A percentile compares a stretch with the other conserved stretches of the same genome.
phyloP scores from a whole-genome alignment of 495 filamentous ascomycete genomes.

The Penicillium egyptiacum region DNA sequence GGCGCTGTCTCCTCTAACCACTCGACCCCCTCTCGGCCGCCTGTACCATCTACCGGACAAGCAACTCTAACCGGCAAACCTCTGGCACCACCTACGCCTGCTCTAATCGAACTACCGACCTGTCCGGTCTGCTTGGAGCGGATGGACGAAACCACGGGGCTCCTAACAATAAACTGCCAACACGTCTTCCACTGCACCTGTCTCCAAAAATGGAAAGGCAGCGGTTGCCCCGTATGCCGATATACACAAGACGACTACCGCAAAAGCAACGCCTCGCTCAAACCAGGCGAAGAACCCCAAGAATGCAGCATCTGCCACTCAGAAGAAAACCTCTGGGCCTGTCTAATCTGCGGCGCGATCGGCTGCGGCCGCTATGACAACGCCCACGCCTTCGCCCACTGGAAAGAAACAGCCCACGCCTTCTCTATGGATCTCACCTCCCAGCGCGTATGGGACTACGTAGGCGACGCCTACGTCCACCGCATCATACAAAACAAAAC shows the following conservation, averaged over 20 bases:
- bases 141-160: constrained; percentile 95
- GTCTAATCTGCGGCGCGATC: constrained; percentile 88
- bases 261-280: constrained; percentile 28
- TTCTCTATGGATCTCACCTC: constrained; percentile 91
- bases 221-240: constrained; percentile 90
- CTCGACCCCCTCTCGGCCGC: constrained; percentile 44
- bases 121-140: constrained; percentile 96
- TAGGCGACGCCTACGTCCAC: constrained; percentile 91
- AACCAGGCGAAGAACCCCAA: constrained; percentile 40
- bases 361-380: constrained; percentile 93
- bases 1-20: constrained; percentile 39
- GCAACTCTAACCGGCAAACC: constrained; percentile 69
- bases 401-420: constrained; percentile 81
- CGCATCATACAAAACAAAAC: constrained; percentile 89
- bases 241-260: constrained; percentile 68
- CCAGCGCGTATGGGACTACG: constrained; percentile 97
- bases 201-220: constrained; percentile 92
- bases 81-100: constrained; percentile 85
- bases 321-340: constrained; percentile 85
- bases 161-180: constrained; percentile 94
- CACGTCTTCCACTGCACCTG: constrained; percentile 98
- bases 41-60: constrained; percentile 41
- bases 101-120: constrained; percentile 87
- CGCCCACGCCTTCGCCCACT: constrained; percentile 92
- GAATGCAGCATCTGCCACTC: constrained; percentile 75